Conservation (phyloP, 495 filamentous ascomycete genomes). For the Annulohypoxylon stygium region DNA sequence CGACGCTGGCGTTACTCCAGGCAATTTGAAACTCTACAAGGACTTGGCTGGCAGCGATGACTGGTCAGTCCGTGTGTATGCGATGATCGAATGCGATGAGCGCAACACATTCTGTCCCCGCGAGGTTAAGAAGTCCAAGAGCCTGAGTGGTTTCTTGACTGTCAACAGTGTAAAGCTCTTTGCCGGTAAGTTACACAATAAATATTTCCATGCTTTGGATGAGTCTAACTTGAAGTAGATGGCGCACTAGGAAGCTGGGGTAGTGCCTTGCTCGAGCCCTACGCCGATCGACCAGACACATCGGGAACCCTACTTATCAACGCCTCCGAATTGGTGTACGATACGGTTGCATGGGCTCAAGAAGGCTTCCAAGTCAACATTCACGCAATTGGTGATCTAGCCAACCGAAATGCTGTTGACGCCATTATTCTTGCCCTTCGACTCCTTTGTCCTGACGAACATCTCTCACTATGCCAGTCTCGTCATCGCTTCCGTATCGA, state of each 20-base stretch:
- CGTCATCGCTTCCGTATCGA: slow-evolving; percentile 71
- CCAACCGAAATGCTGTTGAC: slow-evolving; percentile 69
- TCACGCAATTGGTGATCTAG: slow-evolving; percentile 74
- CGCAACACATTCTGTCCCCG: slow-evolving; percentile 71
- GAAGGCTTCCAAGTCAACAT: slow-evolving; percentile 70
- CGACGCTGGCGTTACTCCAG: slow-evolving; percentile 69
- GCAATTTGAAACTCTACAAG: slow-evolving; percentile 64
- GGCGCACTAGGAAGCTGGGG: slow-evolving; percentile 75
- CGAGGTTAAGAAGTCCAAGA: slow-evolving; percentile 55
- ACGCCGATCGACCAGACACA: slow-evolving; percentile 67
- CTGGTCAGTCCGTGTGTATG: slow-evolving; percentile 70
- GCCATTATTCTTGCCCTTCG: slow-evolving; percentile 63
- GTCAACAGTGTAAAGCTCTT: slow-evolving; percentile 71
- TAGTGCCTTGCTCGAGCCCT: slow-evolving; percentile 72
- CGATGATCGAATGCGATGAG: slow-evolving; percentile 72
- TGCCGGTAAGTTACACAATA: slow-evolving; percentile 57
- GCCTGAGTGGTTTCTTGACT: slow-evolving; percentile 59
- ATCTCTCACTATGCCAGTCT: slow-evolving; percentile 59
- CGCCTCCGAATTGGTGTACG: slow-evolving; percentile 61
- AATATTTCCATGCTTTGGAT: not conserved
- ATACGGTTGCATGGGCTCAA: slow-evolving; percentile 63
- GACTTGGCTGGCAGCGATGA: slow-evolving; percentile 60
- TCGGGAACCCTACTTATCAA: slow-evolving; percentile 72
- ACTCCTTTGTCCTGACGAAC: slow-evolving; percentile 59
- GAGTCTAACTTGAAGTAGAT: slow-evolving; percentile 57